Percentiles rank a stretch among this genome's conserved stretches.
phyloP scores from a whole-genome alignment of 768 basidiomycete species.

The Royoungia palumana region DNA sequence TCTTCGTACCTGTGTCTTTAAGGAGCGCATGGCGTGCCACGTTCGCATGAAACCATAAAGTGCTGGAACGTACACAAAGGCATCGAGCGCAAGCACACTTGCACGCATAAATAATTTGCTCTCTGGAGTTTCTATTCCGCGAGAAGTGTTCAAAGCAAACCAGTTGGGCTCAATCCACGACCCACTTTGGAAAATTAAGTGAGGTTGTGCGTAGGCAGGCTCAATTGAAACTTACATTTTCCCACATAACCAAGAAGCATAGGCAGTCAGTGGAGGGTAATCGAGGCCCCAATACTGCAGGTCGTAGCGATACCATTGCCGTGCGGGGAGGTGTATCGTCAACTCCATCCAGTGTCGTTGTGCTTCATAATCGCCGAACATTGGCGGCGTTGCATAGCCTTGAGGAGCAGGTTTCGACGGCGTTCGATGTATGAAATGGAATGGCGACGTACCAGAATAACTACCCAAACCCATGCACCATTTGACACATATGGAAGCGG shows the following conservation, averaged over 20 bases:
- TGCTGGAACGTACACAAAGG: conserved; percentile 72
- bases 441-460: conserved; percentile 67
- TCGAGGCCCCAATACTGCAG: conserved; percentile 92
- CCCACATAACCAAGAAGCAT: conserved; percentile 82
- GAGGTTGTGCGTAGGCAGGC: neutral
- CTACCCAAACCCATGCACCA: conserved; percentile 69
- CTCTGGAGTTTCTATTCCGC: conserved; percentile 63
- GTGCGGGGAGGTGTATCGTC: conserved; percentile 69
- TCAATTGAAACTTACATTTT: conserved; percentile 51
- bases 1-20: conserved; percentile 67
- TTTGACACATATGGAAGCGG: conserved; percentile 56
- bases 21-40: conserved; percentile 69
- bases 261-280: conserved; percentile 92
- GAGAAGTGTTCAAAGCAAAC: conserved; percentile 68
- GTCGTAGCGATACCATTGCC: conserved; percentile 86
- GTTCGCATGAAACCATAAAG: conserved; percentile 59
- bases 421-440: neutral
- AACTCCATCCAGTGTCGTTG: conserved; percentile 96
- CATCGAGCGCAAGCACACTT: conserved; percentile 68
- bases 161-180: conserved; percentile 52
- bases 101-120: conserved; percentile 79
- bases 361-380: conserved; percentile 92
- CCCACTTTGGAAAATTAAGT: conserved; percentile 37
- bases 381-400: conserved; percentile 73
- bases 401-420: neutral